Evolutionary conservation across 805 yeast species (phyloP), one percentile per base, ranked within the genome.

Genomic region (Ogataea thermomethanolica): DNA sequence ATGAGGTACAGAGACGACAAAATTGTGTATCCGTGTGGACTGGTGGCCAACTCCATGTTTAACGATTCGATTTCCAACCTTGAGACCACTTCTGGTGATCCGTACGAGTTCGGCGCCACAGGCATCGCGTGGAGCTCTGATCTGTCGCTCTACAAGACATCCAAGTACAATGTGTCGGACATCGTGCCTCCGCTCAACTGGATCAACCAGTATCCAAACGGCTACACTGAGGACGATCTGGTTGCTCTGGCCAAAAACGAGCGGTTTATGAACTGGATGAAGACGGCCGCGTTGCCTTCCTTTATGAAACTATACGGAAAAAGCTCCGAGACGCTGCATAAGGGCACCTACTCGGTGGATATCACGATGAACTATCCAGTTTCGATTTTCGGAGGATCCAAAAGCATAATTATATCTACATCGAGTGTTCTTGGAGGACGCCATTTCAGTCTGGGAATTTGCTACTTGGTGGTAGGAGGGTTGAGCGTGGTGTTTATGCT

Each of bases 121-220:
- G 88, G 78, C 4, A 91, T 91, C 39, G 84, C 97, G 4, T 91
- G 99, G 99, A 46, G 76, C 2, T 70, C 88, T 1, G 97, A 93
- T 63, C 69, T 76, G 40, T 66, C 76, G 28, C 74, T 85, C 48
- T 91, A 76, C 67, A 79, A 83, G 66, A 79, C 75, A 56, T 84
- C 98, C 1, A 51, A 68, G 39, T 90, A 93, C 59, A 69, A 72
- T 29, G 69, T 81, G 7, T 57, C 69, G 22, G 81, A 88, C 10
- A 81, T 91, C 31, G 93, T 81, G 2, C 99, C 99, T 9, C 99
- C 99, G 5, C 95, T 93, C 37, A 87, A 84, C 65, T 91, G 99
- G 99, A 69, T 65, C 29, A 72, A 76, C 48, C 67, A 56, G 65
- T 91, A 64, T 61, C 98, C 98, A 2, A 65, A 89, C 44, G 98